phyloP scores from a whole-genome alignment of 1,284 basidiomycete species.

The Schizophyllum commune region DNA sequence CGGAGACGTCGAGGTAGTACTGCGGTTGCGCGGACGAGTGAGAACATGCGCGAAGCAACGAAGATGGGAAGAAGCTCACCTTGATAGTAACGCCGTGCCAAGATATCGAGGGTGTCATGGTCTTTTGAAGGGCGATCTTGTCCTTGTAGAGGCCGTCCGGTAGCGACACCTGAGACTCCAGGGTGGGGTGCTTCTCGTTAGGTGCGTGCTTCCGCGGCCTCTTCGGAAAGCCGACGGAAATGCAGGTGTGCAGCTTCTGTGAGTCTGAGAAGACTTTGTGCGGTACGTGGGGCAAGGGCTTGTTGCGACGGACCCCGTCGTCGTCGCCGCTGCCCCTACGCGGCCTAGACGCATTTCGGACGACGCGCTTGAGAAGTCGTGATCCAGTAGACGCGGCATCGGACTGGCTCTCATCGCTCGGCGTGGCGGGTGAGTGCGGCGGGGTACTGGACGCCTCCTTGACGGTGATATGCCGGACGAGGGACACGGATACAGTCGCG shows the following conservation, averaged over 20 bases:
- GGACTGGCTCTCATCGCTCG: background rate
- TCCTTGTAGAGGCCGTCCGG: slow-evolving; percentile 63
- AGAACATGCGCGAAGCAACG: slow-evolving; percentile 8
- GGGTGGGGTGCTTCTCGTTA: slow-evolving; percentile 34
- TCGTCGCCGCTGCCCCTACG: slow-evolving; percentile 18
- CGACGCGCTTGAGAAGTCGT: slow-evolving; percentile 40
- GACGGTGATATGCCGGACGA: slow-evolving; percentile 49
- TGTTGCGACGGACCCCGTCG: slow-evolving; percentile 22
- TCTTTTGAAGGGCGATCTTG: slow-evolving; percentile 41
- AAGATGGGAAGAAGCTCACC: slow-evolving; percentile 29
- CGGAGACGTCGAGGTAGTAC: slow-evolving; percentile 66
- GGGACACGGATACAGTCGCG: slow-evolving; percentile 56
- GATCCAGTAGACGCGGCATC: background rate
- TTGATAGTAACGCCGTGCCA: slow-evolving; percentile 61
- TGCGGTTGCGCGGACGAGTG: too few relatives aligned
- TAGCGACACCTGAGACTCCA: slow-evolving; percentile 37
- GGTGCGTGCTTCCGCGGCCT: slow-evolving; percentile 42
- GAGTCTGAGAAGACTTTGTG: slow-evolving; percentile 5
- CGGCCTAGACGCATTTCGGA: slow-evolving; percentile 27
- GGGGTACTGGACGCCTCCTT: slow-evolving; percentile 29
- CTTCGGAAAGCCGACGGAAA: slow-evolving; percentile 38
- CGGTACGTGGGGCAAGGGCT: slow-evolving; percentile 40
- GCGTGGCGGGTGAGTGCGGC: slow-evolving; percentile 37
- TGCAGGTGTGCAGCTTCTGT: slow-evolving; percentile 4
- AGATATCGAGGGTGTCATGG: slow-evolving; percentile 56